These are phyloP conservation scores for Dryadomyces sulphureus DNA, from an alignment of 2,329 filamentous ascomycete species.

Conservation along the genomic window DNA sequence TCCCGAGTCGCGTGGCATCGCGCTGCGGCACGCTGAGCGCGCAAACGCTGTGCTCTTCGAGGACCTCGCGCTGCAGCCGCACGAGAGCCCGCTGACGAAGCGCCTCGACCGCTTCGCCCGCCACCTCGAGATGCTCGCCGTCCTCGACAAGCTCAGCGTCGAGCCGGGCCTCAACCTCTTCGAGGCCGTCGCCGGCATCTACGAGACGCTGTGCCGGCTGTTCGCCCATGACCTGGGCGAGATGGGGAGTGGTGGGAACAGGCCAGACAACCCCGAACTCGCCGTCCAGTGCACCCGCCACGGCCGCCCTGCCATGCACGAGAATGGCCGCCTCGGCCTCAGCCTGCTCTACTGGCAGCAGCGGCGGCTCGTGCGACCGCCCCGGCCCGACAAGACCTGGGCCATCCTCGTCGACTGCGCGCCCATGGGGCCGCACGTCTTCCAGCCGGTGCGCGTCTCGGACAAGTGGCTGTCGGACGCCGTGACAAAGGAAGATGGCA, in stretches of 20 bases:
- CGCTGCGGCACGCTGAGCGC: constrained; percentile 43
- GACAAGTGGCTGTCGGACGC: constrained; percentile 57
- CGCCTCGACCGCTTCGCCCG: constrained; percentile 54
- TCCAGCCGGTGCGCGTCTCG: constrained; percentile 52
- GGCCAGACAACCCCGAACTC: constrained; percentile 34
- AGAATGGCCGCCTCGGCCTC: constrained; percentile 49
- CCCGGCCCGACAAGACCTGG: constrained; percentile 38
- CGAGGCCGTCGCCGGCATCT: constrained; percentile 61
- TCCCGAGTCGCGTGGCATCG: constrained; percentile 40
- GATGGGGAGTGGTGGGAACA: constrained; percentile 32
- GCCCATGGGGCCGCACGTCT: constrained; percentile 27
- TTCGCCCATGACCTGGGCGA: constrained; percentile 54
- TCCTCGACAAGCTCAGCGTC: constrained; percentile 56
- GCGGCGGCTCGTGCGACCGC: constrained; percentile 30
- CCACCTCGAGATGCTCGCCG: constrained; percentile 56
- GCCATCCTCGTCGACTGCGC: constrained; percentile 54
- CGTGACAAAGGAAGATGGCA: constrained; percentile 51
- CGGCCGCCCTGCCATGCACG: constrained; percentile 58
- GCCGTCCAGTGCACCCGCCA: constrained; percentile 54
- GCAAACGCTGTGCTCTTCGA: constrained; percentile 51
- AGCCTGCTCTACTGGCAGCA: constrained; percentile 68
- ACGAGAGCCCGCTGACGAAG: constrained; percentile 53
- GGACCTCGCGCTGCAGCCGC: constrained; percentile 45
- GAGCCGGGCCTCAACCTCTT: constrained; percentile 58
- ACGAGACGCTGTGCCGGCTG: constrained; percentile 53